phyloP scores from a whole-genome alignment of 441 rosid genomes.

The Gossypium aridum region DNA sequence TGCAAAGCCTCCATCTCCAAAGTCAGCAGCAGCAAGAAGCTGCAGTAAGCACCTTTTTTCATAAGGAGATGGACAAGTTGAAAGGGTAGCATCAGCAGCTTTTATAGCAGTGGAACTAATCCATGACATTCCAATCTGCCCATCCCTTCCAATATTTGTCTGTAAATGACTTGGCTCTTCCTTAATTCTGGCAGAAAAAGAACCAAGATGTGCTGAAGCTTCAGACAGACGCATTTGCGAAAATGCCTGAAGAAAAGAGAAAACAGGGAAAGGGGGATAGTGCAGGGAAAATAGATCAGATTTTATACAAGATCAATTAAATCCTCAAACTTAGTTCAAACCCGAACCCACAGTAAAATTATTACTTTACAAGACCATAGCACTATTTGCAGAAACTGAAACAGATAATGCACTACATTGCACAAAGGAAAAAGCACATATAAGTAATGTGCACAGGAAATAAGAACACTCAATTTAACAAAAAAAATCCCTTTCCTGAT shows the following conservation, averaged over 20 bases:
- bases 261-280: background rate
- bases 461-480: background rate
- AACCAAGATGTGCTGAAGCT: conserved; percentile 97
- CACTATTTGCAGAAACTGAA: conserved; percentile 1
- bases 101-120: conserved; percentile 79
- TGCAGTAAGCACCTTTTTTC: conserved; percentile 93
- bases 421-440: conserved; percentile 3
- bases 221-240: conserved; percentile 97
- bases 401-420: background rate
- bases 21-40: conserved; percentile 89
- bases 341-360: background rate
- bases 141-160: conserved; percentile 61
- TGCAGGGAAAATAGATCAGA: conserved; percentile 13
- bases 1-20: conserved; percentile 88
- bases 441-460: background rate
- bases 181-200: conserved; percentile 83
- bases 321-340: conserved; percentile 1
- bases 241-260: conserved; percentile 63
- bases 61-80: conserved; percentile 94
- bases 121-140: conserved; percentile 68
- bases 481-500: background rate
- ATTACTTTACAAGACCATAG: background rate
- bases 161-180: conserved; percentile 58
- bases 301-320: background rate
- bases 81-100: conserved; percentile 91